These are phyloP conservation scores for Tarenaya hassleriana DNA, from an alignment of 345 rosid genomes.

Conservation along the genomic window DNA sequence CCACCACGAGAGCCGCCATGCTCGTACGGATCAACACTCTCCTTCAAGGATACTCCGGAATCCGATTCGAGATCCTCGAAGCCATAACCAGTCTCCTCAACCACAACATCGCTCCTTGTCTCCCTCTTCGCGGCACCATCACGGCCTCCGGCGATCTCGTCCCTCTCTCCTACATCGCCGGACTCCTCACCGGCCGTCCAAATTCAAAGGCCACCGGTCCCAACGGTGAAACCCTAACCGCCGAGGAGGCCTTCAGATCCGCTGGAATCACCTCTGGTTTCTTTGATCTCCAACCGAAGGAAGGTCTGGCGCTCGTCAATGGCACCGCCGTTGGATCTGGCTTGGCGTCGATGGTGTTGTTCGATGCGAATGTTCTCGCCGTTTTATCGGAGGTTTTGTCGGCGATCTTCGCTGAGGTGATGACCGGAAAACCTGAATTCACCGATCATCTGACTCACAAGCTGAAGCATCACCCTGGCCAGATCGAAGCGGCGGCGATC, in stretches of 20 bases:
- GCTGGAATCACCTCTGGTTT: conserved; percentile 44
- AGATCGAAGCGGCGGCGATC: conserved; percentile 58
- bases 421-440: conserved; percentile 55
- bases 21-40: conserved; percentile 68
- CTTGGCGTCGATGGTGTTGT: conserved; percentile 52
- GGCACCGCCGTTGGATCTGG: conserved; percentile 71
- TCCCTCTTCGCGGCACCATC: conserved; percentile 73
- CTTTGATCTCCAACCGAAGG: too few species aligned
- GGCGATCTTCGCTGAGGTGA: conserved; percentile 52
- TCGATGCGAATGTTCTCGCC: conserved; percentile 43
- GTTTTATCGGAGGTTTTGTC: conserved; percentile 47
- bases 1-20: conserved; percentile 67
- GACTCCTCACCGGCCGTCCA: too few species aligned
- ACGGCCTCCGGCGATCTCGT: conserved; percentile 69
- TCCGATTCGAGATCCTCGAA: conserved; percentile 63
- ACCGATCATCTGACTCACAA: conserved; percentile 60
- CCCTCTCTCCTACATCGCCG: conserved; percentile 68
- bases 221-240: conserved; percentile 38
- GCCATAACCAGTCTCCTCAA: conserved; percentile 59
- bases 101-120: conserved; percentile 55
- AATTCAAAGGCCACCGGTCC: conserved; percentile 60
- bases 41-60: conserved; percentile 70
- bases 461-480: conserved; percentile 64
- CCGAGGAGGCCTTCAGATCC: conserved; percentile 38
- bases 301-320: conserved; percentile 60